A percentile compares a stretch with the other conserved stretches of the same genome.
Evolutionary conservation across 148 eudicot species (phyloP).

Genomic region (Suaeda aralocaspica): DNA sequence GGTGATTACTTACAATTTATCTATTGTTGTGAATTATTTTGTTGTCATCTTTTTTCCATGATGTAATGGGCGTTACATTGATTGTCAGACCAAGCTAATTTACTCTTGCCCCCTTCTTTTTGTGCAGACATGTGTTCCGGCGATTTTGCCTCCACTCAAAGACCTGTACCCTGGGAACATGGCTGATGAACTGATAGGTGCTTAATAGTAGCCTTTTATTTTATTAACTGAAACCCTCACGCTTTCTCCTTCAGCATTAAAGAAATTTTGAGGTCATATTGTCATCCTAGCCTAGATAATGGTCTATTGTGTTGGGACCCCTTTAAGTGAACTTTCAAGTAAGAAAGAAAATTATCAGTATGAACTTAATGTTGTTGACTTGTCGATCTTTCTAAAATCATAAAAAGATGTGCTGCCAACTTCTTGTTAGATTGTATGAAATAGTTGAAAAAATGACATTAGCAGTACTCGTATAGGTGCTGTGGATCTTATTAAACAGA

Average conservation of each 20-base stretch:
- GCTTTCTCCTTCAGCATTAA: not conserved
- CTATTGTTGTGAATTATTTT: not conserved
- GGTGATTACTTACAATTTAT: not conserved
- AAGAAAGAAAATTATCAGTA: too few species aligned
- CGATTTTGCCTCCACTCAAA: conserved; percentile 83
- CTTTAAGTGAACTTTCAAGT: too few species aligned
- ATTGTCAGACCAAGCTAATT: conserved; percentile 9
- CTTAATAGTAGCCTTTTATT: conserved; percentile 6
- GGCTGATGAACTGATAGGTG: conserved; percentile 84
- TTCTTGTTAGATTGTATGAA: too few species aligned
- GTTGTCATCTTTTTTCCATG: not conserved
- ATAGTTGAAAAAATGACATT: too few species aligned
- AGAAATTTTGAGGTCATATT: conserved; percentile 6
- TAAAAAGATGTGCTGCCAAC: not conserved
- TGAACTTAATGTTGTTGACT: too few species aligned
- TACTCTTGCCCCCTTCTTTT: conserved; percentile 12
- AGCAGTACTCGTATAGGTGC: too few species aligned
- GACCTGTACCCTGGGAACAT: conserved; percentile 86
- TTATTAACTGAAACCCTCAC: conserved; percentile 8
- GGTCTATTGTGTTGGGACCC: not conserved
- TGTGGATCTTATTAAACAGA: not conserved
- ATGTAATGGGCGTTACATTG: not conserved
- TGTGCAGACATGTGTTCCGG: conserved; percentile 84
- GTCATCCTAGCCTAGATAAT: not conserved
- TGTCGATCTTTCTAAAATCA: not conserved